Evolutionary conservation across 1,284 basidiomycete genomes (phyloP), one percentile per base, ranked within the genome.

Genomic region (Cerioporus squamosus): DNA sequence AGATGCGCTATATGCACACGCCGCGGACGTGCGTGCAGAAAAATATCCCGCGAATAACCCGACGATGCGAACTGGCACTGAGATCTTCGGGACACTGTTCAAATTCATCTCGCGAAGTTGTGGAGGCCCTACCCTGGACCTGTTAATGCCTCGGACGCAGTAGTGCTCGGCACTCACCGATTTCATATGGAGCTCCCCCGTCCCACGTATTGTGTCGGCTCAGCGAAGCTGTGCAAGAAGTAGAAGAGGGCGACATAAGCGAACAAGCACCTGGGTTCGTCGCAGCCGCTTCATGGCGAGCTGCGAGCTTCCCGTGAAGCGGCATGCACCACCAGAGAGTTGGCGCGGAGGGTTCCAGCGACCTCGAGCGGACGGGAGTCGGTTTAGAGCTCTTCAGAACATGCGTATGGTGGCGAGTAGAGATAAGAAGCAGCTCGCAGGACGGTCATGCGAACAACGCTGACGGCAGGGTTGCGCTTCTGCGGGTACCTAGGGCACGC

Each of bases 251-350:
- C 44, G 39, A 31, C 17, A 22, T 49, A 51, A 24, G 48, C 55
- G 55, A 51, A 51, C 23, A 56, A 56, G 48, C 49, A 56, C 53
- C 29, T 44, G 39, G 26, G 43, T 42, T 56, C 45, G 22, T 44
- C 48, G 36, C 48, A 56, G 42, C 33, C 14, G 33, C 33, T 36
- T 36, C 33, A 15, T 15, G 9, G 33, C 12, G 14, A 36, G 33
- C 33, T 36, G 24, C 31, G 47, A 42, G 40, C 40, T 23, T 47
- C 23, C 44, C 44, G 51, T 31, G 45, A 47, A 36, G n/a, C 29
- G 7, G 10, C 8, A 15, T 31, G 12, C 22, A 36, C 33, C 12
- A 36, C 33, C 33, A 36, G 33, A 36, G 33, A 10, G 33, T 12
- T 36, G 33, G 33, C 10, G 33, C 33, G 33, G 6, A 36, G 9